These are phyloP conservation scores for Sodiomyces alkalinus DNA, from an alignment of 2,329 filamentous ascomycete species.

Conservation along the genomic window DNA sequence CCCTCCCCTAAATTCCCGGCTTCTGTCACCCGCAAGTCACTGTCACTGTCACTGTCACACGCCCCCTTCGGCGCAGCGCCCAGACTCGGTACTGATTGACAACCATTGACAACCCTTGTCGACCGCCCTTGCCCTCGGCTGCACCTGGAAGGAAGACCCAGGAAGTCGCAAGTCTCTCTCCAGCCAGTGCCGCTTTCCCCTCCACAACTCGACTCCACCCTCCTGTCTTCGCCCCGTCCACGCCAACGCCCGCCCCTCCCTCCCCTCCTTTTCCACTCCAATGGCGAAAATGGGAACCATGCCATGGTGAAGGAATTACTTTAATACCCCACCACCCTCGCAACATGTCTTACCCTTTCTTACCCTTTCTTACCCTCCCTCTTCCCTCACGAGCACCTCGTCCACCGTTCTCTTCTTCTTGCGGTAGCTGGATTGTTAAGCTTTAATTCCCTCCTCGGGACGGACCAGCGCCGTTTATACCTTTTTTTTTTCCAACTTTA, in stretches of 20 bases:
- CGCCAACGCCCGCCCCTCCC: slow-evolving; percentile 1
- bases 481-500: slow-evolving; percentile 20
- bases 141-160: too few species aligned
- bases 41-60: too few species aligned
- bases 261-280: not conserved
- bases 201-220: not conserved
- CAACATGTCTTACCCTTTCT: slow-evolving; percentile 22
- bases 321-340: slow-evolving; percentile 37
- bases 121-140: too few species aligned
- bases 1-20: too few species aligned
- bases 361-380: slow-evolving; percentile 29
- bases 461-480: slow-evolving; percentile 36
- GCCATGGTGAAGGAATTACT: slow-evolving; percentile 10
- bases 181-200: not conserved
- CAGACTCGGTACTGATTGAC: too few species aligned
- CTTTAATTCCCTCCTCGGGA: slow-evolving; percentile 41
- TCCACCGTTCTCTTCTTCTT: slow-evolving; percentile 43
- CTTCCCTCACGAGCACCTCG: slow-evolving; percentile 39
- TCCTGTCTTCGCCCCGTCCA: not conserved
- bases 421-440: slow-evolving; percentile 46
- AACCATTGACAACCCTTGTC: too few species aligned
- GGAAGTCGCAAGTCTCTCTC: not conserved
- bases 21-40: too few species aligned
- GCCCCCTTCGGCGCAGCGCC: too few species aligned
- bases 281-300: not conserved